A percentile compares a stretch with the other conserved stretches of the same genome.
phyloP scores from a whole-genome alignment of 1,284 basidiomycete genomes.

The Apiotrichum sp. region DNA sequence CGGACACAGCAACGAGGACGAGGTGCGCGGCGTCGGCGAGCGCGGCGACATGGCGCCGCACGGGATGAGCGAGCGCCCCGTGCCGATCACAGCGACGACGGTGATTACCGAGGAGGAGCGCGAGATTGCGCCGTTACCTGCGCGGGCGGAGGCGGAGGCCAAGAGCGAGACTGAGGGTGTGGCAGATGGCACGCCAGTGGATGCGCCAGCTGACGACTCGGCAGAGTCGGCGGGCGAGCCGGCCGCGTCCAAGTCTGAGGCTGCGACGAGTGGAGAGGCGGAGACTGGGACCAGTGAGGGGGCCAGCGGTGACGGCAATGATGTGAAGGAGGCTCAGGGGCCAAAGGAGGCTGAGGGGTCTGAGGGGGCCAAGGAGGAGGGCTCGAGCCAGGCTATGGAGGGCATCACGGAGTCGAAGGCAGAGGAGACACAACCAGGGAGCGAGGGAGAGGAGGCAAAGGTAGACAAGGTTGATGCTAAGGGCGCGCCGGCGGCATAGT shows the following conservation, averaged over 20 bases:
- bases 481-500: neutral
- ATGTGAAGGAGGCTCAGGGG: too few species aligned
- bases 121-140: constrained; percentile 33
- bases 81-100: constrained; percentile 42
- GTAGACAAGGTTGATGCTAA: neutral
- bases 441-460: neutral
- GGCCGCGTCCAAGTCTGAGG: neutral
- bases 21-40: constrained; percentile 9
- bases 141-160: neutral
- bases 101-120: constrained; percentile 26
- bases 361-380: too few species aligned
- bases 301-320: neutral
- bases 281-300: neutral
- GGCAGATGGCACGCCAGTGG: neutral
- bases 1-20: constrained; percentile 3
- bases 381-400: too few species aligned
- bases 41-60: constrained; percentile 42
- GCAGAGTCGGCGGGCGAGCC: too few species aligned
- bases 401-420: too few species aligned
- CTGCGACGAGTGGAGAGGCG: neutral
- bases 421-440: neutral
- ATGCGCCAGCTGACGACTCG: neutral
- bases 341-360: too few species aligned
- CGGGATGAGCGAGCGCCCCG: constrained; percentile 43
- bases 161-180: neutral